Evolutionary conservation across 73 alveolate genomes (phyloP).

Genomic region (Paramecium sexaurelia): DNA sequence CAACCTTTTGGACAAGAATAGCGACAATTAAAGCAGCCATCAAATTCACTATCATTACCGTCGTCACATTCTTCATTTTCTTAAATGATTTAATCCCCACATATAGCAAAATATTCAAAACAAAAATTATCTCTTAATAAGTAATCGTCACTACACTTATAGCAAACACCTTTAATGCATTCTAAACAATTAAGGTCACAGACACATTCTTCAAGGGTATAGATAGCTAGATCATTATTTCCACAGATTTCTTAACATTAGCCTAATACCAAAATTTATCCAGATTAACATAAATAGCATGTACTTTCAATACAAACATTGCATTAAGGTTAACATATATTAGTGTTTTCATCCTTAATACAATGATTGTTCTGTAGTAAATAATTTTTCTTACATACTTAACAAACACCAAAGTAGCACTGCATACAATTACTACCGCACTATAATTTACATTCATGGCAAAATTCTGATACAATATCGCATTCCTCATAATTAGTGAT

Average conservation of each 20-base stretch:
- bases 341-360: background rate
- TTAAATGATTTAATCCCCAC: background rate
- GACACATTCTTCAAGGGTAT: background rate
- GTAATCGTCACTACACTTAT: background rate
- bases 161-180: background rate
- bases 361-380: background rate
- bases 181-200: background rate
- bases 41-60: background rate
- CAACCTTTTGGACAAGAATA: background rate
- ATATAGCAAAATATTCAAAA: background rate
- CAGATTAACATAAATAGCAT: background rate
- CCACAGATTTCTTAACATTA: background rate
- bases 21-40: background rate
- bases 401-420: background rate
- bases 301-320: background rate
- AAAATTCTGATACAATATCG: background rate
- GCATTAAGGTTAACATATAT: background rate
- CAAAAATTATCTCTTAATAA: background rate
- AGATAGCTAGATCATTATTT: background rate
- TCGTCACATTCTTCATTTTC: conserved; percentile 2
- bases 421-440: background rate
- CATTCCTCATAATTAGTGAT: background rate
- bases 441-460: background rate
- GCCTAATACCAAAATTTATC: background rate
- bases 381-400: background rate